Conservation (phyloP, 192 early-diverging fungal genomes). For the Rhizophagus prolifer region DNA sequence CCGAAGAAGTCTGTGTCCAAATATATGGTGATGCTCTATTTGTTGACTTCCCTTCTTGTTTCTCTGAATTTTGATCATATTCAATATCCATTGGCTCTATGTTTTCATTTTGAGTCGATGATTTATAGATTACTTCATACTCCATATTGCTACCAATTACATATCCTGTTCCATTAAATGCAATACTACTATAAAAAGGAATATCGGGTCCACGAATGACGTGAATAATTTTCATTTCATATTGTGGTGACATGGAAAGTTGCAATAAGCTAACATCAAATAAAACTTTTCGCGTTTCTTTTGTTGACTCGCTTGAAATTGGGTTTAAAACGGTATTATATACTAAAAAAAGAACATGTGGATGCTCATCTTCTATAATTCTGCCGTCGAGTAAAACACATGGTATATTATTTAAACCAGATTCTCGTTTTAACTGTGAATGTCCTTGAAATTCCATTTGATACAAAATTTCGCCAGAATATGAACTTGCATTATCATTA, state of each 20-base stretch:
- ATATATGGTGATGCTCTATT: slow-evolving; percentile 49
- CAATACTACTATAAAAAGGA: slow-evolving; percentile 53
- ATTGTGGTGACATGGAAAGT: background rate
- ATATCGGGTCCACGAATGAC: slow-evolving; percentile 49
- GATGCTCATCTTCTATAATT: slow-evolving; percentile 9
- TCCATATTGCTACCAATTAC: slow-evolving; percentile 44
- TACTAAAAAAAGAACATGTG: slow-evolving; percentile 19
- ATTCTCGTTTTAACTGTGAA: slow-evolving; percentile 8
- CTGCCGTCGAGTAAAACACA: slow-evolving; percentile 37
- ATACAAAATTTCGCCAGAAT: slow-evolving; percentile 21
- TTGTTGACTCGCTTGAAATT: no score
- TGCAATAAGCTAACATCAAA: slow-evolving; percentile 28
- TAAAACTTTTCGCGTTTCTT: slow-evolving; percentile 14
- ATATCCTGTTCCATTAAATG: slow-evolving; percentile 38
- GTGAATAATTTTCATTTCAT: slow-evolving; percentile 29
- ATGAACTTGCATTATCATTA: background rate
- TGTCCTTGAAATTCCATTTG: slow-evolving; percentile 20
- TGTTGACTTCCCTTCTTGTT: background rate
- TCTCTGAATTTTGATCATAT: slow-evolving; percentile 18
- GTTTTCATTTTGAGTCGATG: slow-evolving; percentile 26
- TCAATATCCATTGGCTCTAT: slow-evolving; percentile 32
- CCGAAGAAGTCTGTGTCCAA: slow-evolving; percentile 67
- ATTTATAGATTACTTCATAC: slow-evolving; percentile 31
- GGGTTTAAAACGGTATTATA: slow-evolving; percentile 6
- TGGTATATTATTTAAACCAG: slow-evolving; percentile 28